Base-by-base conservation (phyloP, 2,329 filamentous ascomycete species). In the Cryphonectria naterciae region DNA sequence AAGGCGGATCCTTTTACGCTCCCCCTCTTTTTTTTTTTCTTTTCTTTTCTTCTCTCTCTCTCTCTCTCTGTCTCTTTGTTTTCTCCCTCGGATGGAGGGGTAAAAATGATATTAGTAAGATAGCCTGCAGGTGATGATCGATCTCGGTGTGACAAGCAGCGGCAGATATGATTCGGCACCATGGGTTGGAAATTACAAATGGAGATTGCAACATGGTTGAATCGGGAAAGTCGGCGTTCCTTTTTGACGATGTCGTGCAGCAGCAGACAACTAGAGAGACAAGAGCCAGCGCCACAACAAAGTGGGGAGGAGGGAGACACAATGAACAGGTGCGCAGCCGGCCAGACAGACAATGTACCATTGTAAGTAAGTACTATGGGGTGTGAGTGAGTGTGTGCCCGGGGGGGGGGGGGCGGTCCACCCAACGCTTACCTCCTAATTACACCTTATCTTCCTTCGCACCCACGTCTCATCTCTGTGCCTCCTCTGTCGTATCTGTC, bases 161-260 rank as follows among this genome's bases (percentile, higher is more conserved):
- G 58, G 32, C 13, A 61, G 58, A 61, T 37, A 25, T 61, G 2
- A 2, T 22, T 61, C 8, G 35, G 22, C 35, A 61, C 22, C 58
- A 35, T 39, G 19, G 58, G 35, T 22, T n/a, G 58, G 58, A 61
- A 61, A 61, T 61, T 39, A 22, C 19, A 22, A 5, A 37, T 37
- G 17, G 58, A 61, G 58, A 61, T 61, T 61, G 58, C 32, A 15
- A 35, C 7, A 19, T 19, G 25, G 3, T 61, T n/a, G 58, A 39
- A 61, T 39, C 11, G 35, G 58, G 32, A 61, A 25, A 61, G 58
- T 61, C 58, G 35, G 58, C 3, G 58, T 61, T 32, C 56, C 35
- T 61, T n/a, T n/a, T 39, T 39, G 58, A 39, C 58, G 39, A 61
- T 61, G 58, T 61, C 22, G 58, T 61, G 58, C 58, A 61, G 58